A percentile compares a stretch with the other conserved stretches of the same genome.
Evolutionary conservation across 2,329 filamentous ascomycete species (phyloP).

Genomic region (Chaetomiaceae sp.): DNA sequence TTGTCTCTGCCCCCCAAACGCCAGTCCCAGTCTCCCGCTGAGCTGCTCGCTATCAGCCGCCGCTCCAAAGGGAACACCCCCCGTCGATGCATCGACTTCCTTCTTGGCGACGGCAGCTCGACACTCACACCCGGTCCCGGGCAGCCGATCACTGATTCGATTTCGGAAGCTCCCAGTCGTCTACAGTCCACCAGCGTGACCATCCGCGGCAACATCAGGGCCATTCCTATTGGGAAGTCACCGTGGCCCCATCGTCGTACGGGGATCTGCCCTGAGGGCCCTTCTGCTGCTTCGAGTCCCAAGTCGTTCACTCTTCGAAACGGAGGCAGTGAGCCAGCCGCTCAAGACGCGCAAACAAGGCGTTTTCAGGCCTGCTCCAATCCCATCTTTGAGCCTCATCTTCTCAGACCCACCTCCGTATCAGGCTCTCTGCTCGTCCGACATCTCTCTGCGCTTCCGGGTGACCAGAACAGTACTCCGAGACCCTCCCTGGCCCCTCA

Average conservation of each 20-base stretch:
- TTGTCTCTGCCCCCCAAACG: constrained; percentile 8
- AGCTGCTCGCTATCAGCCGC: neutral
- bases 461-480: constrained; percentile 17
- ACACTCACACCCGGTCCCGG: constrained; percentile 16
- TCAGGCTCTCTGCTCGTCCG: constrained; percentile 12
- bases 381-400: constrained; percentile 10
- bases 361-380: constrained; percentile 7
- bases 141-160: constrained; percentile 28
- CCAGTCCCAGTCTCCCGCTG: neutral
- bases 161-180: constrained; percentile 26
- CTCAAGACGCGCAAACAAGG: neutral
- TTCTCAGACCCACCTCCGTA: neutral
- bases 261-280: constrained; percentile 4
- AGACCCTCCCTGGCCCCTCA: constrained; percentile 17
- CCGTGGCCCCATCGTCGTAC: constrained; percentile 6
- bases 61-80: constrained; percentile 4
- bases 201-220: constrained; percentile 6
- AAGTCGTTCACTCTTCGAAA: constrained; percentile 16
- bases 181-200: constrained; percentile 6
- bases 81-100: constrained; percentile 10
- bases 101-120: constrained; percentile 11
- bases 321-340: constrained; percentile 10
- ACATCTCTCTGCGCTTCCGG: constrained; percentile 14
- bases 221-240: constrained; percentile 16
- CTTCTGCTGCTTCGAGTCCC: constrained; percentile 16